Evolutionary conservation across 371 early-diverging fungal species (phyloP).

Genomic region (Mortierella sp.): DNA sequence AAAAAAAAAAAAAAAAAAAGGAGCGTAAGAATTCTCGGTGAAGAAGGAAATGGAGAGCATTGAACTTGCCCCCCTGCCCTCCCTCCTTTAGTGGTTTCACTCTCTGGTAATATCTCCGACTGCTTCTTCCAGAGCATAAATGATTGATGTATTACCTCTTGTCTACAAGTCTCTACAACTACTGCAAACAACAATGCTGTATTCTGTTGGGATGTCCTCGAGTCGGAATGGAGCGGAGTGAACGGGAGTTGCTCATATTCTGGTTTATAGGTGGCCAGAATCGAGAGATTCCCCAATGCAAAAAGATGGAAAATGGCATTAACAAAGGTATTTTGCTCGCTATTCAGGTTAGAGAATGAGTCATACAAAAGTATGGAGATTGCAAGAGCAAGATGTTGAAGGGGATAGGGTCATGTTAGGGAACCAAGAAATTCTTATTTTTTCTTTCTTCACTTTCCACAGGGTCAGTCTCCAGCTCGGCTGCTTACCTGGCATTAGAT

Average conservation of each 20-base stretch:
- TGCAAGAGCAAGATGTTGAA: not conserved
- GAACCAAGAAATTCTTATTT: not conserved
- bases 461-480: not conserved
- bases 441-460: too few species aligned
- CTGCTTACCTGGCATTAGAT: constrained; percentile 52
- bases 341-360: constrained; percentile 3
- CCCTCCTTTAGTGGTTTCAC: too few species aligned
- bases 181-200: constrained; percentile 57
- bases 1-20: not conserved
- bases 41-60: not conserved
- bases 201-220: constrained; percentile 52
- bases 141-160: constrained; percentile 48
- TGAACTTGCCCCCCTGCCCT: too few species aligned
- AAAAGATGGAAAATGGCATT: constrained; percentile 55
- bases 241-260: not conserved
- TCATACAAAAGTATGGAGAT: too few species aligned
- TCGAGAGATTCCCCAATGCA: constrained; percentile 50
- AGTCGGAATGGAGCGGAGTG: constrained; percentile 21
- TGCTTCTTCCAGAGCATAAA: too few species aligned
- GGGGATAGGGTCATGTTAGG: too few species aligned
- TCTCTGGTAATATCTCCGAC: too few species aligned
- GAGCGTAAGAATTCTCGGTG: not conserved
- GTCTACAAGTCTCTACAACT: constrained; percentile 54
- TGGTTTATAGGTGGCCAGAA: not conserved
- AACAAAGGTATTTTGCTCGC: constrained; percentile 55